A percentile compares a stretch with the other conserved stretches of the same genome.
Conservation (phyloP, 108 stramenopile genomes). For the Skeletonema menzelii region DNA sequence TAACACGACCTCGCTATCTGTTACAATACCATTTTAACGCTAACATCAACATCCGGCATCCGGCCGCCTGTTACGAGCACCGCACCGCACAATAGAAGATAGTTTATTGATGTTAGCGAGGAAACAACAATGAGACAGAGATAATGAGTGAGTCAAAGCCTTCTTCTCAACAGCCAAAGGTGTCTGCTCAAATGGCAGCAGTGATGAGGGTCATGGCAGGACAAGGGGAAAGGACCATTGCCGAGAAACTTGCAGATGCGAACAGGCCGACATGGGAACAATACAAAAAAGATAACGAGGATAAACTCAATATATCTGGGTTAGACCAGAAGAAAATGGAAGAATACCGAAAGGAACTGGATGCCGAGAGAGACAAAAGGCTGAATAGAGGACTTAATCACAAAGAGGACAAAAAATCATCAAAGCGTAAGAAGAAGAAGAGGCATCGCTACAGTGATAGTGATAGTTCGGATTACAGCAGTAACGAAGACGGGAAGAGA, state of each 20-base stretch:
- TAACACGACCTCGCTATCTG: too few species aligned
- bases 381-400: conserved; percentile 74
- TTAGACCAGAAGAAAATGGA: conserved; percentile 92
- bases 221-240: conserved; percentile 88
- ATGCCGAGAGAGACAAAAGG: conserved; percentile 80
- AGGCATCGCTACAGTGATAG: conserved; percentile 49
- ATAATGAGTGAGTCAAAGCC: neutral
- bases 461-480: conserved; percentile 30
- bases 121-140: neutral
- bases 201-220: conserved; percentile 93
- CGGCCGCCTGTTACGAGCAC: too few species aligned
- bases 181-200: conserved; percentile 93
- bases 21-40: too few species aligned
- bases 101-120: neutral
- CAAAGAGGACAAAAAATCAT: conserved; percentile 38
- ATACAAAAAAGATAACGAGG: conserved; percentile 96
- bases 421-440: conserved; percentile 56
- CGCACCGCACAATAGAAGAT: too few species aligned
- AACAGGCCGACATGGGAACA: conserved; percentile 98
- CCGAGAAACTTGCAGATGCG: conserved; percentile 92
- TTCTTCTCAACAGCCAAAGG: conserved; percentile 17
- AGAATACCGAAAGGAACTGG: conserved; percentile 90
- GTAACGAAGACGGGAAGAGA: conserved; percentile 34
- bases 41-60: too few species aligned
- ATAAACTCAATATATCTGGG: conserved; percentile 89